Base-by-base conservation (phyloP, 2,329 filamentous ascomycete species). In the Penicillium paneum region DNA sequence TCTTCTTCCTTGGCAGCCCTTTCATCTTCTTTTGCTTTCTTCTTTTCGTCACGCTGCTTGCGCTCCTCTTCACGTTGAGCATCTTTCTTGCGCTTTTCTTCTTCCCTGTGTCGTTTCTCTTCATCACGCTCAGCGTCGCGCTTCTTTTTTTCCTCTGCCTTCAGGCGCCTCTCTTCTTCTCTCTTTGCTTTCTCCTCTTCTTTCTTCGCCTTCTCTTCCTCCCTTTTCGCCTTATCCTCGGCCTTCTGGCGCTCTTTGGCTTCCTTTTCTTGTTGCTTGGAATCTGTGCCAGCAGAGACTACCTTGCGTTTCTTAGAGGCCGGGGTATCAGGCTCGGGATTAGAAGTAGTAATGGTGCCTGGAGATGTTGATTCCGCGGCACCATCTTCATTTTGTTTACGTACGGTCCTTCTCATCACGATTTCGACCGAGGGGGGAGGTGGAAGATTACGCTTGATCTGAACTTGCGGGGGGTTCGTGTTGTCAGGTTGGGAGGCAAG, bases 11-110 rank as follows among this genome's bases (percentile, higher is more conserved):
- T 65, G 1, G 61, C 67, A 1, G 71, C 71, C 56, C 74, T 78
- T 49, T 78, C 76, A 55, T 78, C 74, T 28, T 78, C 74, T 55
- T 71, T 74, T 47, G 66, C 72, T 61, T 70, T 74, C 35, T 65
- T 68, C 56, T 79, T 76, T 54, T 77, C 76, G 43, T 77, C 75
- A n/a, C 74, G 69, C 42, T 77, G 79, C 50, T 66, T 72, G 50
- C 75, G 79, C 59, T 80, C 78, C 51, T 78, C 75, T 56, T 53
- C 51, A 13, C 51, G 51, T 12, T 53, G 44, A 10, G 45, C 44
- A 4, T 79, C 74, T n/a, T 76, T 76, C 47, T 72, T 72, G 11
- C 73, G 71, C 13, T 70, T 73, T 26, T 49, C 47, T 34, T 42
- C 47, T 7, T 49, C 47, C 7, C 17, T 41, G 6, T 32, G 26